Evolutionary conservation across 2,329 filamentous ascomycete genomes (phyloP), one percentile per base, ranked within the genome.

Genomic region (Aspergillus aculeatinus): DNA sequence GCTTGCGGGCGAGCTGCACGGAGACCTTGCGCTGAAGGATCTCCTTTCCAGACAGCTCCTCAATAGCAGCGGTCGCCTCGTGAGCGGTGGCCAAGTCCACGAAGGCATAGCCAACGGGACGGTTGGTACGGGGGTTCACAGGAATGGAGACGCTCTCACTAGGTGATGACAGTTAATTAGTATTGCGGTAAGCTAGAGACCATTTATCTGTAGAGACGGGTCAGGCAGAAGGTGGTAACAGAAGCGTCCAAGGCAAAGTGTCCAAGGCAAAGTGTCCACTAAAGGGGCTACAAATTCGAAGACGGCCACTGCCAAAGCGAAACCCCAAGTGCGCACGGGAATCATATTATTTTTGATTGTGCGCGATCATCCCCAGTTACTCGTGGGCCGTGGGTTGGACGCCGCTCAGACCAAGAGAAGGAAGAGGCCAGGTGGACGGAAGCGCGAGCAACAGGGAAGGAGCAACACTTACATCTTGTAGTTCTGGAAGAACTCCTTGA

Each of bases 401-500:
- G 14, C 52, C 56, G 49, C 51, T 44, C 50, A 48, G 50, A 57
- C 53, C 57, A 52, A 49, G 47, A 23, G 49, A 25, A 29, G 31
- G 14, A 56, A 42, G 50, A 56, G 29, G 33, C 54, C 52, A 51
- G 27, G 50, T 52, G 25, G 48, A 51, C 54, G 39, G 53, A 31
- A 51, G 47, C 56, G 35, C 42, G 25, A 48, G 51, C 14, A 48
- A 55, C 33, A 35, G 12, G 21, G 19, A 59, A 67, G 58, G 63
- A 59, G 60, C 65, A 33, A 14, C 48, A 91, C 94, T 87, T 87
- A 99, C 95, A 99, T 92, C 85, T 95, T 90, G 87, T 96, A 98
- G 82, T 89, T 91, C 87, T 95, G 94, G 90, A 99, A 99, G 87
- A 99, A 99, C 74, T 95, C 91, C 87, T 96, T 96, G 87, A 99